Evolutionary conservation across 371 early-diverging fungal genomes (phyloP), one percentile per base, ranked within the genome.

Genomic region (Syncephalis plumigaleata): DNA sequence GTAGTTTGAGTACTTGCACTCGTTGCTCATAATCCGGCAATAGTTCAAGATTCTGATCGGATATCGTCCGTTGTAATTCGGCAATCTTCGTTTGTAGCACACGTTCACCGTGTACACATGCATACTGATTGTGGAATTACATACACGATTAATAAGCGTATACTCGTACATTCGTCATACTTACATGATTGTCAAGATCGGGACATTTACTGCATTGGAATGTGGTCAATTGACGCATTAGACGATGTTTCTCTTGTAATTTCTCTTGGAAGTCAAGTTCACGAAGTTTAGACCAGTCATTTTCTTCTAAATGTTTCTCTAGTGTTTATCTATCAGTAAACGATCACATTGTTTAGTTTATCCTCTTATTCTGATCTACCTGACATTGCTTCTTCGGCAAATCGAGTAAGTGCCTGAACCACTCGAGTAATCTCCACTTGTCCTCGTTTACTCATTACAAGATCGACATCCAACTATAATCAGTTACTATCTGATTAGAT

Each of bases 11-110:
- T 5, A 96, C 87, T 23, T 77, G 73, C 7, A 92, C 65, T 2
- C 94, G 75, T 54, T 84, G 81, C 39, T 90, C 74, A 55, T 91
- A 96, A 51, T 93, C 95, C 0, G 95, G 94, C 2, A 94, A 63
- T 1, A 94, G 64, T 44, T 86, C 86, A 9, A 96, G 71, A 55
- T 91, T 96, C 55, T 87, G 84, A 44, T 88, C 91, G 0, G 87
- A 85, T 18, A 92, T 77, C 7, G 74, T 77, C 47, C 73, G 66
- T 23, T 77, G 68, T 36, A 96, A 66, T 45, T 80, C 73, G 18
- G 79, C 76, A 9, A 93, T 60, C 52, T 84, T 73, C 11, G 58
- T 60, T 23, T 79, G 65, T 9, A 92, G 61, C 25, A 64, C 57
- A 26, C 75, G 73, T 49, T 81, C 74, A 18, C 64, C 70, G 55